Evolutionary conservation across 2,329 filamentous ascomycete genomes (phyloP), one percentile per base, ranked within the genome.

Genomic region (Akanthomyces dipterigenus): DNA sequence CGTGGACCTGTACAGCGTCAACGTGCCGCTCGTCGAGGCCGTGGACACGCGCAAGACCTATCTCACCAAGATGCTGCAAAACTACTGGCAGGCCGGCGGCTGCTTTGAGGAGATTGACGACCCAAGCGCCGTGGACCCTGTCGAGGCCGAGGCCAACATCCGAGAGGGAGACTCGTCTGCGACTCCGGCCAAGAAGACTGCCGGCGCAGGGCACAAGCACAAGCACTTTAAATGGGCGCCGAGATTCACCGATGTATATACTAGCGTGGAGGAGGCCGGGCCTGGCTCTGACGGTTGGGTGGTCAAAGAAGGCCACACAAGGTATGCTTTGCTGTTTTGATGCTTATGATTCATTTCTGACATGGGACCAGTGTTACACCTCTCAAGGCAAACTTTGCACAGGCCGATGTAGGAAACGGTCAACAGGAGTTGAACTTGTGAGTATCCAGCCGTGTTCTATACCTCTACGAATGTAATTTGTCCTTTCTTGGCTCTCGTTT

Each of bases 221-320:
- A 91, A 90, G 72, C 90, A 96, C 75, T 98, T 97, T 80, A 96
- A 93, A 76, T 98, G 95, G 95, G 86, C 90, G 53, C 95, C 93
- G 2, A 85, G 85, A 65, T 95, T 98, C 74, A 81, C 84, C 38
- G 93, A 96, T 73, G 91, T 98, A 2, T 91, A 91, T 73, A 85
- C 89, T 71, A 93, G 89, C 66, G 92, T 97, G n/a, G 86, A 92
- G 67, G 84, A 88, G 65, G 86, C 88, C 43, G 79, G 80, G 36
- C 89, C 90, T 4, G 92, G 92, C 3, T 96, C 91, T 70, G 95
- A 99, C 75, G 95, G 93, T 6, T 97, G 93, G 91, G 88, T 88
- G 40, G 90, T 99, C 26, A 89, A 89, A 72, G 87, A 96, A 71
- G 91, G 91, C 31, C 86, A 88, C 73, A 96, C 93, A 14, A 95